phyloP scores from a whole-genome alignment of 805 yeast genomes.

The Schizosaccharomyces cryophilus region DNA sequence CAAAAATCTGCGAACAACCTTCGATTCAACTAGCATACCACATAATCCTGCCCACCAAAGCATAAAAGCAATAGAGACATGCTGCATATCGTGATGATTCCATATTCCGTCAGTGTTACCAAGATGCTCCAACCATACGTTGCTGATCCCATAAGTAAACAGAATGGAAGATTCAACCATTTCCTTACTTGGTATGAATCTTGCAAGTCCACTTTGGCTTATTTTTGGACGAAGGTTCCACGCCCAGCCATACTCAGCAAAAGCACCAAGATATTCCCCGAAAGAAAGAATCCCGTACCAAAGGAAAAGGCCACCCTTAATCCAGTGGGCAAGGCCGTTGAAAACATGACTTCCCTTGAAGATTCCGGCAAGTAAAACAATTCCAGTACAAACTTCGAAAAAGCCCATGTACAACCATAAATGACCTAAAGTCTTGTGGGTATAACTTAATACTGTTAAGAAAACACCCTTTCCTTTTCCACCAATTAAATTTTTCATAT shows the following conservation, averaged over 20 bases:
- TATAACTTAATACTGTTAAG: background rate
- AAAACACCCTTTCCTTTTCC: background rate
- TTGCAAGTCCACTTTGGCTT: background rate
- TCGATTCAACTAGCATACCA: slow-evolving; percentile 61
- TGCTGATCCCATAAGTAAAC: slow-evolving; percentile 70
- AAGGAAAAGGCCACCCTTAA: slow-evolving; percentile 81
- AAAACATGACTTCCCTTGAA: slow-evolving; percentile 49
- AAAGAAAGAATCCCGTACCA: slow-evolving; percentile 53
- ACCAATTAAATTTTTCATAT: too few relatives aligned
- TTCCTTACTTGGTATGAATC: slow-evolving; percentile 20
- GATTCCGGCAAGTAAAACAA: slow-evolving; percentile 42
- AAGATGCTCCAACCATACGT: slow-evolving; percentile 73
- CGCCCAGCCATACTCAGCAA: slow-evolving; percentile 55
- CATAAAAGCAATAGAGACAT: slow-evolving; percentile 73
- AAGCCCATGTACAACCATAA: slow-evolving; percentile 1
- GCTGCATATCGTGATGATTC: slow-evolving; percentile 78
- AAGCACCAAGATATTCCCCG: slow-evolving; percentile 71
- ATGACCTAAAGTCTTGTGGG: background rate
- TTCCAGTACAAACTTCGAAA: slow-evolving; percentile 21
- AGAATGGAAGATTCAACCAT: slow-evolving; percentile 56
- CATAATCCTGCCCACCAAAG: slow-evolving; percentile 79
- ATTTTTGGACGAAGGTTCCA: slow-evolving; percentile 36
- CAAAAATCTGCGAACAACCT: slow-evolving; percentile 11
- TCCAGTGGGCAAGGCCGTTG: slow-evolving; percentile 78
- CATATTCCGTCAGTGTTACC: slow-evolving; percentile 57